Percentiles rank a stretch among this genome's conserved stretches.
phyloP scores from a whole-genome alignment of 129 eudicot genomes.

The Saussurea involucrata region DNA sequence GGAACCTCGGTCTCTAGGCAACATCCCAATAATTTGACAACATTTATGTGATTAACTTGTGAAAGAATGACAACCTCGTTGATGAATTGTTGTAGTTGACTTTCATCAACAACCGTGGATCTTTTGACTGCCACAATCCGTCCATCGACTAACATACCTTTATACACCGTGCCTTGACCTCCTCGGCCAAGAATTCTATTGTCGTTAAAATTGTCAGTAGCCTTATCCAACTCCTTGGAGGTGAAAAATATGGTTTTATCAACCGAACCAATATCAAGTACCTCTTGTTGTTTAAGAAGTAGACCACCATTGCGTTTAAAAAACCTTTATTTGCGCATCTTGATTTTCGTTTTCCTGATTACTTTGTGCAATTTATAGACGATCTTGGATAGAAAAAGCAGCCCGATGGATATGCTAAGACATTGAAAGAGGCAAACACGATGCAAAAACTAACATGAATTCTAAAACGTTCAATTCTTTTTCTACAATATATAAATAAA shows the following conservation, averaged over 20 bases:
- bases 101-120: not conserved
- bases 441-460: not conserved
- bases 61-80: slow-evolving; percentile 22
- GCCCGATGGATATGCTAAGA: not conserved
- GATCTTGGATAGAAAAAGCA: not conserved
- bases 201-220: not conserved
- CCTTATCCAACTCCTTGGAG: not conserved
- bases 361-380: not conserved
- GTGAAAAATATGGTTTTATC: slow-evolving; percentile 20
- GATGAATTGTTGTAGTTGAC: slow-evolving; percentile 4
- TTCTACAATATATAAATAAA: too few species aligned
- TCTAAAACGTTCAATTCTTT: too few species aligned
- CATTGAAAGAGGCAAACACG: not conserved
- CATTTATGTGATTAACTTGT: slow-evolving; percentile 19
- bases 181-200: not conserved
- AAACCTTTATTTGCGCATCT: slow-evolving; percentile 11
- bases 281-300: slow-evolving; percentile 19
- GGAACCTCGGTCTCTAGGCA: slow-evolving; percentile 22
- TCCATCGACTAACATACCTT: slow-evolving; percentile 8
- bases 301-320: slow-evolving; percentile 40
- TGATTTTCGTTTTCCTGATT: not conserved
- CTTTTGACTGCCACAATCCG: slow-evolving; percentile 2
- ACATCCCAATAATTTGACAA: slow-evolving; percentile 18
- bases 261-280: not conserved
- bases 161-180: not conserved